Evolutionary conservation across 2,329 filamentous ascomycete genomes (phyloP), one percentile per base, ranked within the genome.

Genomic region (Exophiala oligosperma): DNA sequence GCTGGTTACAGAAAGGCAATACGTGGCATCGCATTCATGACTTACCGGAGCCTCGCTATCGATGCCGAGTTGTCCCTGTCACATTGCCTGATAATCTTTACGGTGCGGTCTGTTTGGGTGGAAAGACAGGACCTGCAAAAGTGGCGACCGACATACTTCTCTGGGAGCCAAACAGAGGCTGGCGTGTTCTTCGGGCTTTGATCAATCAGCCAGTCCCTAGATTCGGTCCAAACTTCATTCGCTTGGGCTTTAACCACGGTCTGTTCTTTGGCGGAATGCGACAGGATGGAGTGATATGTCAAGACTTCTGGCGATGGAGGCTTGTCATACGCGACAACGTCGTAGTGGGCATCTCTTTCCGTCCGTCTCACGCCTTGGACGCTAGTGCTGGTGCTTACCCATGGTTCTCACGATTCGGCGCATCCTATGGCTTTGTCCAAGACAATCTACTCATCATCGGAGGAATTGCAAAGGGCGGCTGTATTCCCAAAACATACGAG

Each of bases 221-320:
- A 49, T 87, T 86, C 66, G 83, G 83, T 41, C 80, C 83, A 35
- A 75, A 77, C 32, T 76, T 86, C 38, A 65, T 64, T 37, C 71
- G 63, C 43, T 66, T 73, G 23, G 71, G 71, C 44, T 68, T 62
- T 3, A 80, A 79, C 56, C 66, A 72, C 43, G 92, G 92, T 0
- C 70, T 93, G 1, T 64, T 94, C 1, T 77, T 84, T 17, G 92
- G 92, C 21, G 92, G 92, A 0, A 86, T 95, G 67, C 77, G 79
- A 28, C 74, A 74, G 43, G 80, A 87, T 69, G 90, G 88, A 2
- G 76, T 80, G 6, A 77, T 95, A 12, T 74, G 84, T 23, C 75
- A 81, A 41, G 83, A 87, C 57, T 76, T 86, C n/a, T 87, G 88
- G 77, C 74, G 76, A 47, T 95, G 90, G 90, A 76, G 73, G 44